Evolutionary conservation across 2,329 filamentous ascomycete genomes (phyloP).

Genomic region (Ophiobolus disseminans): DNA sequence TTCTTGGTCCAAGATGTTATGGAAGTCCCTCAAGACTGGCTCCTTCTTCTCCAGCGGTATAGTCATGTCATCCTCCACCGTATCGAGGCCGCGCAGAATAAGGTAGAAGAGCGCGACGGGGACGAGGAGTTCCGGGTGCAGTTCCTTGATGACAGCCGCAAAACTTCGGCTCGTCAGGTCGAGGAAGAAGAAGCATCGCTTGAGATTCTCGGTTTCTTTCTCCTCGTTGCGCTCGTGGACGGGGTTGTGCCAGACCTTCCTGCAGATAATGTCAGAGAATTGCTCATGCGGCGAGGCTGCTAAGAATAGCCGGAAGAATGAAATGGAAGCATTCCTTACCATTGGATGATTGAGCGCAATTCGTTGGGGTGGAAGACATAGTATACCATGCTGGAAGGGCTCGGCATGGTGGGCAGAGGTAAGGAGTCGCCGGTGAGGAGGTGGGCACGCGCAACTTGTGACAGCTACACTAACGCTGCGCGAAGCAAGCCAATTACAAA

Average conservation of each 20-base stretch:
- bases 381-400: constrained; percentile 66
- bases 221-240: constrained; percentile 81
- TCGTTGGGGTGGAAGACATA: constrained; percentile 77
- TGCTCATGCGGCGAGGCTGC: not conserved
- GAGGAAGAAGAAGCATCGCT: constrained; percentile 85
- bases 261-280: constrained; percentile 48
- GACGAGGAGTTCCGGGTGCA: constrained; percentile 91
- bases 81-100: constrained; percentile 88
- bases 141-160: constrained; percentile 88
- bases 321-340: constrained; percentile 60
- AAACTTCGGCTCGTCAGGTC: constrained; percentile 93
- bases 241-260: constrained; percentile 96
- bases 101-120: constrained; percentile 94
- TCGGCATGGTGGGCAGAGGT: constrained; percentile 41
- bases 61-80: constrained; percentile 99
- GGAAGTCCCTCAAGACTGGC: constrained; percentile 82
- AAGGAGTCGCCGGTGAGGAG: constrained; percentile 18
- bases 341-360: constrained; percentile 85
- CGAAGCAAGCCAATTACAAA: constrained; percentile 10
- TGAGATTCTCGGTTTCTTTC: constrained; percentile 76
- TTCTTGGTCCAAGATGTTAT: constrained; percentile 77
- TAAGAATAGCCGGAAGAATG: too few relatives aligned
- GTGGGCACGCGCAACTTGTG: constrained; percentile 10
- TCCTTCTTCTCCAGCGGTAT: constrained; percentile 82
- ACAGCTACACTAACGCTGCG: constrained; percentile 6